phyloP scores from a whole-genome alignment of 2,329 filamentous ascomycete genomes.

The Neodidymelliopsis sp. region DNA sequence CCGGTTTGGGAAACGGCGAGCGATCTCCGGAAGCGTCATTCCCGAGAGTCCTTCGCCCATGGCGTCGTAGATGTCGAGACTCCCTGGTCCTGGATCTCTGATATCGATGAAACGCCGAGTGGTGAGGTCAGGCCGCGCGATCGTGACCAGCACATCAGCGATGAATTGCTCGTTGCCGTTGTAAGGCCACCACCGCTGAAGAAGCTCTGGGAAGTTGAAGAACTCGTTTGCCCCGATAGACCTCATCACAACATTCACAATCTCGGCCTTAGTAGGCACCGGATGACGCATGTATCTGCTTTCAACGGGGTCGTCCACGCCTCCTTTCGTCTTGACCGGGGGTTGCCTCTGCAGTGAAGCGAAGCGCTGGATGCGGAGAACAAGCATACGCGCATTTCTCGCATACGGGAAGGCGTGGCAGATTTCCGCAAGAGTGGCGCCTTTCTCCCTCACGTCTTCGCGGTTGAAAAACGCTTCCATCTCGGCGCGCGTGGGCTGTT shows the following conservation, averaged over 20 bases:
- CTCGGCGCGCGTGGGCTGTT: background rate
- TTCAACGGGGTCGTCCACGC: background rate
- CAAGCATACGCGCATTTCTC: background rate
- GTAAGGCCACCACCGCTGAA: background rate
- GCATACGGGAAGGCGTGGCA: slow-evolving; percentile 9
- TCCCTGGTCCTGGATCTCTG: background rate
- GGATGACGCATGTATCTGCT: background rate
- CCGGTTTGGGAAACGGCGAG: background rate
- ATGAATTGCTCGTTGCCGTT: background rate
- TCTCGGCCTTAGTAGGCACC: background rate
- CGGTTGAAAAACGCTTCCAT: background rate
- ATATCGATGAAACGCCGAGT: background rate
- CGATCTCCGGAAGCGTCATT: background rate
- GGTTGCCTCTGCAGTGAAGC: background rate
- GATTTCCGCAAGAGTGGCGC: slow-evolving; percentile 6
- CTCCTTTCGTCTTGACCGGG: background rate
- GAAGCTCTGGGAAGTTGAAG: background rate
- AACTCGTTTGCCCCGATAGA: background rate
- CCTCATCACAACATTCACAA: background rate
- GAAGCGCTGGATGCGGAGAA: slow-evolving; percentile 10
- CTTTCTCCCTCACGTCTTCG: background rate
- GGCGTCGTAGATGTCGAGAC: background rate
- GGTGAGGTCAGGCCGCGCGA: background rate
- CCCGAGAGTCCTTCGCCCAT: too few species aligned
- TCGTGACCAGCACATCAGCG: background rate